phyloP scores from a whole-genome alignment of 805 yeast genomes.

The Cyberlindnera xishuangbannaensis region DNA sequence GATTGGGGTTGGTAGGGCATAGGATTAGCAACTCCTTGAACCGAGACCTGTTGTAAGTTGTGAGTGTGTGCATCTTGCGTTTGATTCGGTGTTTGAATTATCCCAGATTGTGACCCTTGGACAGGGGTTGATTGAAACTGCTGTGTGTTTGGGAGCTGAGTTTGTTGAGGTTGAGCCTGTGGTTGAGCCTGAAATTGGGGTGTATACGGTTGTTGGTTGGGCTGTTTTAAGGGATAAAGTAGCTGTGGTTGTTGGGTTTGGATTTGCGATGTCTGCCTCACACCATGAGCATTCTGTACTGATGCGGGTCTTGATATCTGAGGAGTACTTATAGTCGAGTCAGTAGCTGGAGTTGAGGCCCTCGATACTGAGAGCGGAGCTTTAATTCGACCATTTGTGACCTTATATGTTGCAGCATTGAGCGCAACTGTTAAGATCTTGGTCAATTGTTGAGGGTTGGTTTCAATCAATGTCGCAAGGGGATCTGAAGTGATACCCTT shows the following conservation, averaged over 20 bases:
- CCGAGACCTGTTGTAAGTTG: no score
- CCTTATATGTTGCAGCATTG: conserved; percentile 65
- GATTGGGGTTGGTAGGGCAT: not conserved
- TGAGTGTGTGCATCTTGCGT: no score
- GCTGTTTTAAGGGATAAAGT: not conserved
- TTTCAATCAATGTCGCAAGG: conserved; percentile 68
- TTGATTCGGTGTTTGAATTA: no score
- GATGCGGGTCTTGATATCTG: no score
- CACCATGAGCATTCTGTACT: no score
- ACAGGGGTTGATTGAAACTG: no score
- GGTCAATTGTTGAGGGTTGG: conserved; percentile 75
- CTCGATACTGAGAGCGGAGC: conserved; percentile 31
- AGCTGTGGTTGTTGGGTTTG: conserved; percentile 3
- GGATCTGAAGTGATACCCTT: conserved; percentile 80
- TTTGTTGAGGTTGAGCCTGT: conserved; percentile 1
- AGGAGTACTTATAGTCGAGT: no score
- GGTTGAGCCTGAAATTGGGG: no score
- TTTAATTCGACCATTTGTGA: conserved; percentile 48
- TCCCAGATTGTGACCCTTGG: no score
- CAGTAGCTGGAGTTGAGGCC: conserved; percentile 11
- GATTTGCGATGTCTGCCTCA: no score
- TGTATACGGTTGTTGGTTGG: no score
- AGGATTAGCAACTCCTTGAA: not conserved
- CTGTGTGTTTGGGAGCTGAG: no score
- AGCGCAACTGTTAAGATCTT: conserved; percentile 75